Percentiles rank a stretch among this genome's conserved stretches.
These are phyloP conservation scores for Rhizopus delemar DNA, from an alignment of 371 early-diverging fungal genomes.

Conservation along the genomic window DNA sequence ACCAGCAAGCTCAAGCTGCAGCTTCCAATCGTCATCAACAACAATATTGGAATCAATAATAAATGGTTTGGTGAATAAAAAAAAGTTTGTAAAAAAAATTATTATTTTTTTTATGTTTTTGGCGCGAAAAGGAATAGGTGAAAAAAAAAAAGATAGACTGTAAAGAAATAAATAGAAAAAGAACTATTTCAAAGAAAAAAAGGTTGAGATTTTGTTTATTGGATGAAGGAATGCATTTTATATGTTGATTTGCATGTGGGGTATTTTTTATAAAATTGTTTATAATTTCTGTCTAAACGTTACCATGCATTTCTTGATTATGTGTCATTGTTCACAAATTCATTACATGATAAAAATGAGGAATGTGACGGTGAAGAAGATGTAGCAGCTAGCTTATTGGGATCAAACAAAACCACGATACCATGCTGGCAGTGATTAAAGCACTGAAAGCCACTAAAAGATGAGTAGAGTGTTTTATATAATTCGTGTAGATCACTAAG, in stretches of 20 bases:
- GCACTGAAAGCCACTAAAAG: slow-evolving; percentile 28
- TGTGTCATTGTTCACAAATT: not conserved
- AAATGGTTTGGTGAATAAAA: not conserved
- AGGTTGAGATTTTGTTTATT: too few species aligned
- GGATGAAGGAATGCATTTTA: too few species aligned
- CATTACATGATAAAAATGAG: not conserved
- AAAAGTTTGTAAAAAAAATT: not conserved
- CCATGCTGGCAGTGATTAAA: slow-evolving; percentile 30
- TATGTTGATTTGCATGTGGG: too few species aligned
- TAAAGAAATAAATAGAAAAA: not conserved
- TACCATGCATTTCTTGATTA: too few species aligned
- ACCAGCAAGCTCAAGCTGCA: slow-evolving; percentile 16
- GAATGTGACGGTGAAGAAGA: not conserved
- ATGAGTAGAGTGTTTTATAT: slow-evolving; percentile 17
- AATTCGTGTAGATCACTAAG: slow-evolving; percentile 24
- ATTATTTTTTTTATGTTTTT: not conserved
- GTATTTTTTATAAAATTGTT: too few species aligned
- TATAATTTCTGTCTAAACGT: too few species aligned
- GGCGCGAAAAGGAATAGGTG: not conserved
- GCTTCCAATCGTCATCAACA: slow-evolving; percentile 26
- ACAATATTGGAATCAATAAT: slow-evolving; percentile 32
- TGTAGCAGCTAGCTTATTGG: not conserved
- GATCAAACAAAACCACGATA: slow-evolving; percentile 26
- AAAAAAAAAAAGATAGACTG: not conserved
- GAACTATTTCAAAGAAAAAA: too few species aligned